These are phyloP conservation scores for Nicotiana benthamiana DNA, from an alignment of 257 asterid genomes.

Conservation along the genomic window DNA sequence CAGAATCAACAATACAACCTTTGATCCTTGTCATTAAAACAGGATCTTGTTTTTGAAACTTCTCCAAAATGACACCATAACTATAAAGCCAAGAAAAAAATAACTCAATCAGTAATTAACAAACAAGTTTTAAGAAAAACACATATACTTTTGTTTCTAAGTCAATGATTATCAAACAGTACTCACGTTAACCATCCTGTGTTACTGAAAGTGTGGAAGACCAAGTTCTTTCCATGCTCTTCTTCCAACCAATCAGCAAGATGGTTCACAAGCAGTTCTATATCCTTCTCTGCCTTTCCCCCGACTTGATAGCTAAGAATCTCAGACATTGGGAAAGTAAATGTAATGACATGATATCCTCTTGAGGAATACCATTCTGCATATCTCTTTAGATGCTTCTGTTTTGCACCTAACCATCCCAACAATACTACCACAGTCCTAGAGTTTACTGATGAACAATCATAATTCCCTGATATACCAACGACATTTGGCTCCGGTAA, in stretches of 20 bases:
- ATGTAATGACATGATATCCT: constrained; percentile 85
- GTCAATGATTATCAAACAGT: not conserved
- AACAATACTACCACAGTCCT: constrained; percentile 86
- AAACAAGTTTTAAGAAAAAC: not conserved
- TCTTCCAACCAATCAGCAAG: constrained; percentile 91
- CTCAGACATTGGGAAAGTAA: constrained; percentile 87
- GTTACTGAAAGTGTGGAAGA: constrained; percentile 88
- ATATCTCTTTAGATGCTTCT: constrained; percentile 73
- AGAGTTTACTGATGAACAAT: constrained; percentile 46
- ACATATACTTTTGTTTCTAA: not conserved
- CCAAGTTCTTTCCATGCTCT: constrained; percentile 71
- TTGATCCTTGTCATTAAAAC: constrained; percentile 49
- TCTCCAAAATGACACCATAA: constrained; percentile 83
- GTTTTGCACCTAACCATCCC: constrained; percentile 96
- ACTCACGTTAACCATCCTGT: constrained; percentile 94
- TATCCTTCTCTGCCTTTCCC: constrained; percentile 84
- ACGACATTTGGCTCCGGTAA: constrained; percentile 65
- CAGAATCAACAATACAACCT: constrained; percentile 91
- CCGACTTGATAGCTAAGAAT: constrained; percentile 74
- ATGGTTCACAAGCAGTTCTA: constrained; percentile 71
- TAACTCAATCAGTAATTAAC: constrained; percentile 10
- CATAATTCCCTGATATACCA: constrained; percentile 28
- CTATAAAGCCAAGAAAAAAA: constrained; percentile 27
- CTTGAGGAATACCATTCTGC: constrained; percentile 88
- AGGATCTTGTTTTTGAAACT: constrained; percentile 57